phyloP scores from a whole-genome alignment of 2,329 filamentous ascomycete genomes.

The Teratosphaeria nubilosa region DNA sequence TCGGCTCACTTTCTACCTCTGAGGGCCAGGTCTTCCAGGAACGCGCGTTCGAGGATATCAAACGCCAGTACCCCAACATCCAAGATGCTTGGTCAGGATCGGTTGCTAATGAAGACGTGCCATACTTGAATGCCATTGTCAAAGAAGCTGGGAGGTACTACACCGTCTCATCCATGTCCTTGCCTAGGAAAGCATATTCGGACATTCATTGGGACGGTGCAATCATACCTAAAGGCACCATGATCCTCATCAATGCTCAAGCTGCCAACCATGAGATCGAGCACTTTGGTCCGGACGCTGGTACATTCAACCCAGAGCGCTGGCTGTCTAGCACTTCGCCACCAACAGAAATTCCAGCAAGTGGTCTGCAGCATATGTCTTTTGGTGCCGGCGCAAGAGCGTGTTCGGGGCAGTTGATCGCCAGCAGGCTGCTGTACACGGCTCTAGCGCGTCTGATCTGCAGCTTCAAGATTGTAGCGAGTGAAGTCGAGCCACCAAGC shows the following conservation, averaged over 20 bases:
- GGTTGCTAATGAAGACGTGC: conserved; percentile 39
- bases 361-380: conserved; percentile 34
- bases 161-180: conserved; percentile 43
- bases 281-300: conserved; percentile 39
- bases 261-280: conserved; percentile 44
- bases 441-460: conserved; percentile 41
- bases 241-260: conserved; percentile 47
- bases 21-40: conserved; percentile 44
- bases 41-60: conserved; percentile 44
- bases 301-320: conserved; percentile 40
- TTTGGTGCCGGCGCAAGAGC: conserved; percentile 44
- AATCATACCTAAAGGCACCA: conserved; percentile 42
- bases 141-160: conserved; percentile 46
- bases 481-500: conserved; percentile 42
- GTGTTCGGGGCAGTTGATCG: conserved; percentile 44
- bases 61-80: conserved; percentile 36
- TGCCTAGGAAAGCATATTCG: conserved; percentile 42
- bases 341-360: conserved; percentile 22
- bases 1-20: conserved; percentile 40
- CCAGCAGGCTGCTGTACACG: conserved; percentile 39
- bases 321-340: conserved; percentile 34
- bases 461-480: conserved; percentile 41
- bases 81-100: conserved; percentile 38
- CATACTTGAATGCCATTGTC: conserved; percentile 40
- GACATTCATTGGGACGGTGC: conserved; percentile 44